Percentiles rank a stretch among this genome's conserved stretches.
phyloP scores from a whole-genome alignment of 1,139 yeast species.

The Hemisphaericaspora xylanilytica region DNA sequence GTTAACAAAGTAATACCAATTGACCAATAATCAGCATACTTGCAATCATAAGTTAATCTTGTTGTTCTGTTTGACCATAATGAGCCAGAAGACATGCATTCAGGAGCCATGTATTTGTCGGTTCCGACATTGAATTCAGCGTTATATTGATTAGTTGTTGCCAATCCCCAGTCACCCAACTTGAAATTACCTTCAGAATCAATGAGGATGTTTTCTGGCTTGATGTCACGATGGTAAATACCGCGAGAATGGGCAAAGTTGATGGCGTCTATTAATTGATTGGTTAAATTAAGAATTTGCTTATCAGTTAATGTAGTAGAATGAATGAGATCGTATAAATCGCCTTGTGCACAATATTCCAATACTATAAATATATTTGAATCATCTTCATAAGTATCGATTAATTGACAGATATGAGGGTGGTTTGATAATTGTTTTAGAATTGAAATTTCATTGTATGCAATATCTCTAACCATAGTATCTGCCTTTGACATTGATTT shows the following conservation, averaged over 20 bases:
- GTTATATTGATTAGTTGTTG: constrained; percentile 36
- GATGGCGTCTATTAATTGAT: constrained; percentile 41
- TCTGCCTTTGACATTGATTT: constrained; percentile 21
- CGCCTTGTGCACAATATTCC: constrained; percentile 52
- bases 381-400: constrained; percentile 41
- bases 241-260: constrained; percentile 41
- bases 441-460: constrained; percentile 46
- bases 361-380: constrained; percentile 39
- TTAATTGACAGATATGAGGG: constrained; percentile 44
- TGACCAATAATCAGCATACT: constrained; percentile 43
- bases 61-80: not conserved
- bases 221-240: constrained; percentile 52
- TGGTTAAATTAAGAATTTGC: constrained; percentile 29
- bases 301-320: constrained; percentile 19
- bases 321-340: constrained; percentile 47
- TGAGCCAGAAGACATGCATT: constrained; percentile 24
- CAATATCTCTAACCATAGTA: constrained; percentile 21
- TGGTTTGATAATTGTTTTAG: constrained; percentile 31
- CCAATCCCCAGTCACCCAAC: constrained; percentile 58
- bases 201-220: constrained; percentile 53
- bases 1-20: constrained; percentile 44
- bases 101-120: constrained; percentile 60
- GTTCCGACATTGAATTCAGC: constrained; percentile 53
- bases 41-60: constrained; percentile 30
- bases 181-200: constrained; percentile 40